Evolutionary conservation across 2,329 filamentous ascomycete species (phyloP).

Genomic region (Aureobasidium sp.): DNA sequence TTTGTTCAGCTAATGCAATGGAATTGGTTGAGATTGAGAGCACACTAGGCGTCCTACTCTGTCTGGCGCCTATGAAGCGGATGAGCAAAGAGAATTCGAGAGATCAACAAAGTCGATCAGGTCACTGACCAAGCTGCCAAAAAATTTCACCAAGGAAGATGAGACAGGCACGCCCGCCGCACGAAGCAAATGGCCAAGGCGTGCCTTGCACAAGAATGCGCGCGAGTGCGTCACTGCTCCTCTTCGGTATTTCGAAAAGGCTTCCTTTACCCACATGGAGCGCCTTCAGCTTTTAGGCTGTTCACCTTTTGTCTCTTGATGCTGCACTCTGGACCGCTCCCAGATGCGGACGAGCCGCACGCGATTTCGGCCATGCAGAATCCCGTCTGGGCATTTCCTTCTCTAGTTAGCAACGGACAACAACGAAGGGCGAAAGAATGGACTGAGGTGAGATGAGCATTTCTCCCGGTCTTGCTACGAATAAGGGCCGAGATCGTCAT

Average conservation of each 20-base stretch:
- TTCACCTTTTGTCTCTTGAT: neutral
- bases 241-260: neutral
- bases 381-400: neutral
- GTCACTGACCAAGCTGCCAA: neutral
- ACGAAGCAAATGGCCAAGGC: neutral
- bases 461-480: neutral
- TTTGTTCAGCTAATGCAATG: neutral
- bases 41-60: neutral
- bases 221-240: neutral
- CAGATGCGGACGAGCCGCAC: neutral
- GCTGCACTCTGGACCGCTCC: neutral
- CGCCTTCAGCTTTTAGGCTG: neutral
- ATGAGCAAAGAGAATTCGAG: neutral
- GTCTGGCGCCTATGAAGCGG: too few species aligned
- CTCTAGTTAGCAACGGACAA: neutral
- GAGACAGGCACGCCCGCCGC: neutral
- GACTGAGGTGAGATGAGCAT: neutral
- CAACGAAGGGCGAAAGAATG: neutral
- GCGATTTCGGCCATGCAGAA: neutral
- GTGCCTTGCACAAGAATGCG: neutral
- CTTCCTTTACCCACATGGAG: neutral
- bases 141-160: neutral
- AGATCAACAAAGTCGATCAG: slow-evolving; percentile 1
- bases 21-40: neutral
- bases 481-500: neutral